Evolutionary conservation across 768 basidiomycete genomes (phyloP).

Genomic region (Phallus indusiatus): DNA sequence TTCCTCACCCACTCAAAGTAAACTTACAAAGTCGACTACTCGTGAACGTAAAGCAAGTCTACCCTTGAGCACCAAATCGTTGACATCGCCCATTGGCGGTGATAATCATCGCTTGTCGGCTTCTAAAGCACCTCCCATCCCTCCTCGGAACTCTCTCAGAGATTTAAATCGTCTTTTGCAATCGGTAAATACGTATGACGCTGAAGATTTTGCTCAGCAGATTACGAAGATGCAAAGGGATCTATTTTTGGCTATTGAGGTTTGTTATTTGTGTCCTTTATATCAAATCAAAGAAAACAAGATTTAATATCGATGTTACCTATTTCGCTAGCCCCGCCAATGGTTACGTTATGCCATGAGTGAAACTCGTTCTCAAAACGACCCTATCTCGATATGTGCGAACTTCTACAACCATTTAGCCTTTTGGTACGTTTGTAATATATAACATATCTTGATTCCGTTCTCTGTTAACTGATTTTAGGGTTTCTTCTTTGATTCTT

Average conservation of each 20-base stretch:
- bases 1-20: background rate
- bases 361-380: conserved; percentile 49
- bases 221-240: conserved; percentile 68
- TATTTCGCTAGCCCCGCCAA: conserved; percentile 61
- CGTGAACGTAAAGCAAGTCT: conserved; percentile 10
- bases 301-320: conserved; percentile 9
- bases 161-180: conserved; percentile 1
- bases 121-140: background rate
- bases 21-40: background rate
- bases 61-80: conserved; percentile 6
- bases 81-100: conserved; percentile 3
- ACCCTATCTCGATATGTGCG: conserved; percentile 68
- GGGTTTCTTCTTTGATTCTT: conserved; percentile 87
- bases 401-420: conserved; percentile 74
- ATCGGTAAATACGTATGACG: conserved; percentile 24
- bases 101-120: background rate
- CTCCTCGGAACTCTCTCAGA: background rate
- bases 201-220: conserved; percentile 71
- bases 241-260: conserved; percentile 69
- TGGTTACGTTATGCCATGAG: conserved; percentile 75
- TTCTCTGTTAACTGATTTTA: conserved; percentile 22
- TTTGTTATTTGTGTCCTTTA: conserved; percentile 25
- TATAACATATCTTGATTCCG: conserved; percentile 7
- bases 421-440: conserved; percentile 48
- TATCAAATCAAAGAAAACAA: background rate